Conservation (phyloP, 2,329 filamentous ascomycete genomes). For the Metarhizium guizhouense region DNA sequence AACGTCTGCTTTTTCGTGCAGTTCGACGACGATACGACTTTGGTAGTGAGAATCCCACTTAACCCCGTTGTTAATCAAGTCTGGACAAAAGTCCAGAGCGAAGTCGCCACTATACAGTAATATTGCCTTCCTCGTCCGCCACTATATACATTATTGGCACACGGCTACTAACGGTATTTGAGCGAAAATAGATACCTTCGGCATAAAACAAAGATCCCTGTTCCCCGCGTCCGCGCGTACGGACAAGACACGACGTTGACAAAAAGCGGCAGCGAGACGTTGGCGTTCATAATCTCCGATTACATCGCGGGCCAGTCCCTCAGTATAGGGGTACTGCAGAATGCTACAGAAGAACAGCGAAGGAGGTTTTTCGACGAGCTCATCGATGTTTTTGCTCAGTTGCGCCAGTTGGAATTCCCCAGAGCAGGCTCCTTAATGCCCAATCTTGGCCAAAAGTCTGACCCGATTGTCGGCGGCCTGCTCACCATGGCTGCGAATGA, state of each 20-base stretch:
- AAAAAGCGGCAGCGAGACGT: neutral
- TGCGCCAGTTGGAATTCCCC: slow-evolving; percentile 14
- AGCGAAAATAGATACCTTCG: slow-evolving; percentile 11
- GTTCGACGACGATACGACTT: neutral
- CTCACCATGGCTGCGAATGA: slow-evolving; percentile 9
- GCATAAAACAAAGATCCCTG: slow-evolving; percentile 12
- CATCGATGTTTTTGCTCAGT: slow-evolving; percentile 15
- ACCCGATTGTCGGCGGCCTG: slow-evolving; percentile 11
- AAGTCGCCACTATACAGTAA: neutral
- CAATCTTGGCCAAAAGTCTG: slow-evolving; percentile 5
- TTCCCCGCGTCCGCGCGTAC: slow-evolving; percentile 12
- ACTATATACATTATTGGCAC: neutral
- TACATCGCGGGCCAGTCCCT: slow-evolving; percentile 6
- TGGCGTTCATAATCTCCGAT: neutral
- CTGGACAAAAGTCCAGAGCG: neutral
- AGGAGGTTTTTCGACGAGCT: slow-evolving; percentile 13
- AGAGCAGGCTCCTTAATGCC: slow-evolving; percentile 15
- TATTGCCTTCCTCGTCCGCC: neutral
- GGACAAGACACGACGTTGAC: slow-evolving; percentile 8
- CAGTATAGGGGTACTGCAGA: slow-evolving; percentile 7
- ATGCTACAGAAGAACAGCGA: slow-evolving; percentile 5
- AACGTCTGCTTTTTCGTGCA: slow-evolving; percentile 15
- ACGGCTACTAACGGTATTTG: neutral
- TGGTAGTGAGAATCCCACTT: neutral
- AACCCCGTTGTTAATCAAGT: neutral